These are phyloP conservation scores for Backusella psychrophila DNA, from an alignment of 192 early-diverging fungal species.

Conservation along the genomic window DNA sequence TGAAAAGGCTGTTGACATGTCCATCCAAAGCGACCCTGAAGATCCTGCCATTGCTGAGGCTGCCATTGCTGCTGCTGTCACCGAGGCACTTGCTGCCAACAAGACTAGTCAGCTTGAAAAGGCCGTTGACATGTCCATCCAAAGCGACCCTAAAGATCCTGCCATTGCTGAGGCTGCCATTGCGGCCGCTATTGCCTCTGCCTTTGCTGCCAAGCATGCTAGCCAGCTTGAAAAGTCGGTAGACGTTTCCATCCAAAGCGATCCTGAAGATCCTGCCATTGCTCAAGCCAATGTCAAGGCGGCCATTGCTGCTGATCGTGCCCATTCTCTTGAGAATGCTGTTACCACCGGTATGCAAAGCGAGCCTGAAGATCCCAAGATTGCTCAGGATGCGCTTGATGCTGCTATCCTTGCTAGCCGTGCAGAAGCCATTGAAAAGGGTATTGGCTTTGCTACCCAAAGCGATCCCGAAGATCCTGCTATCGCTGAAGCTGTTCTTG, in stretches of 20 bases:
- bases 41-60: background rate
- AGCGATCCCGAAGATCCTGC: background rate
- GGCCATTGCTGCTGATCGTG: background rate
- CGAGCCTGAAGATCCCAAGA: background rate
- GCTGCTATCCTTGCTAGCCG: background rate
- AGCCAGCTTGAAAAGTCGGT: background rate
- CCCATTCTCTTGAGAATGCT: conserved; percentile 12
- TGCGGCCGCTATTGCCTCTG: background rate
- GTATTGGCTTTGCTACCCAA: background rate
- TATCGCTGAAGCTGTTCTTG: background rate
- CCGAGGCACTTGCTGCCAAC: background rate
- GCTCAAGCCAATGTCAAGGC: background rate
- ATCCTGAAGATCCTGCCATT: background rate
- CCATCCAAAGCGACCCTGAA: background rate
- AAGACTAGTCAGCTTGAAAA: background rate
- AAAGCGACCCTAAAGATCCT: background rate
- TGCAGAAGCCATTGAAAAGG: conserved; percentile 1
- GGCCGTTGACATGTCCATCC: background rate
- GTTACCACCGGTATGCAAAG: background rate
- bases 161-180: background rate
- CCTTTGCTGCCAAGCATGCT: background rate
- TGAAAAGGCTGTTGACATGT: background rate
- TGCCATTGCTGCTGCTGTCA: background rate
- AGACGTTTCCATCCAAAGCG: background rate
- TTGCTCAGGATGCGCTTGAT: background rate